Evolutionary conservation across 2,329 filamentous ascomycete species (phyloP), one percentile per base, ranked within the genome.

Genomic region (Fusarium tjaetaba): DNA sequence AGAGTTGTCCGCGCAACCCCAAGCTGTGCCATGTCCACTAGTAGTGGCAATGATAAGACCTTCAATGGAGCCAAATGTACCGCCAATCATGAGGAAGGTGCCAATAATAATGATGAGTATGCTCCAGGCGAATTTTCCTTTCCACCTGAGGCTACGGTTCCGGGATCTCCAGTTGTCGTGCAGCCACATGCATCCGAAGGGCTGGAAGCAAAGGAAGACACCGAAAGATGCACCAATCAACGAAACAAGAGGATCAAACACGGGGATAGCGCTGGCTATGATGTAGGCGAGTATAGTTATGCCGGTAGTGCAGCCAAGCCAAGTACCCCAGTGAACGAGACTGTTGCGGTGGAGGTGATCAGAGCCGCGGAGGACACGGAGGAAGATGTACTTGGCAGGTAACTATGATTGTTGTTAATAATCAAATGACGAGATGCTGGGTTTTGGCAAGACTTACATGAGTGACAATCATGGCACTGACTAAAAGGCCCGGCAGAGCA

Each of bases 401-500:
- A 32, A 74, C 70, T 42, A 18, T 55, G 24, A 11, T 4, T 43
- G 30, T 68, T 32, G 71, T 58, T 36, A 58, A 34, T 11, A 1
- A 32, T 22, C 16, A 11, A 26, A 30, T 10, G 10, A 30, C 22
- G 9, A 15, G 22, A 34, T 46, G 26, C 11, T 49, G 36, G 22
- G 22, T 16, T 20, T 4, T 36, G 26, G 11, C 4, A 39, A 28
- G 72, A 10, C 78, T 75, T 68, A 79, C 80, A 41, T 81, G 80
- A 28, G 73, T 74, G 34, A 79, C 68, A 5, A 81, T 70, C 48
- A 74, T 77, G 15, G 74, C 75, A 26, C 74, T 78, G 38, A 78
- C 78, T 20, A 80, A 56, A 13, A 81, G 70, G 5, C 80, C 80
- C 2, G 78, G 79, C 6, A 81, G 75, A 20, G 80, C 79, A n/a